Percentiles rank a stretch among this genome's conserved stretches.
Evolutionary conservation across 306 rosid species (phyloP).

Genomic region (Vigna unguiculata): DNA sequence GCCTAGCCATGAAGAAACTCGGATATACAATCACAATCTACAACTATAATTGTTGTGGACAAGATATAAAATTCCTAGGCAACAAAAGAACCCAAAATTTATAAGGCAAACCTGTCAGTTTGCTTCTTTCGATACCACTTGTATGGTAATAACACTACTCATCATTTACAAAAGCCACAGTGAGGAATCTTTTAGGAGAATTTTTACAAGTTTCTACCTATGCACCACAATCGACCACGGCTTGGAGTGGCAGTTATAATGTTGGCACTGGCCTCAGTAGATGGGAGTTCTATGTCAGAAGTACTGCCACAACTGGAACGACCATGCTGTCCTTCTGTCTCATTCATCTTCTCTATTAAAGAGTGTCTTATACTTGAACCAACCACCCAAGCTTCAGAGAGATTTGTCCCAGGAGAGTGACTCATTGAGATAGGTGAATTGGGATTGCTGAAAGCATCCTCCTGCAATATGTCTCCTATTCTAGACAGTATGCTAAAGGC

Average conservation of each 20-base stretch:
- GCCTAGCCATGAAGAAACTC: background rate
- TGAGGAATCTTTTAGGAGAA: slow-evolving; percentile 59
- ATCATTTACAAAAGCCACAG: slow-evolving; percentile 46
- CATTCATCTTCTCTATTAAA: slow-evolving; percentile 51
- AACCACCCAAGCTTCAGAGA: slow-evolving; percentile 48
- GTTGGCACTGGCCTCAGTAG: slow-evolving; percentile 48
- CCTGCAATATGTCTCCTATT: slow-evolving; percentile 74
- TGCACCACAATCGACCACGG: slow-evolving; percentile 64
- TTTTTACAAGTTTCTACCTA: slow-evolving; percentile 63
- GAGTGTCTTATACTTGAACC: slow-evolving; percentile 52
- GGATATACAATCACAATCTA: slow-evolving; percentile 6
- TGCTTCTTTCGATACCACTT: slow-evolving; percentile 38
- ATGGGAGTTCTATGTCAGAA: slow-evolving; percentile 48
- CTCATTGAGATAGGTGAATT: slow-evolving; percentile 50
- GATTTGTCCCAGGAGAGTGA: slow-evolving; percentile 52
- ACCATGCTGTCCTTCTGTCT: slow-evolving; percentile 32
- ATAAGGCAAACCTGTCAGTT: slow-evolving; percentile 38
- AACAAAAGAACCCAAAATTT: slow-evolving; percentile 21
- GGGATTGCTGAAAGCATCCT: slow-evolving; percentile 70
- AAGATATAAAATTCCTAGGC: slow-evolving; percentile 17
- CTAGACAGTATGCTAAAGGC: slow-evolving; percentile 82
- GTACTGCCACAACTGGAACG: slow-evolving; percentile 51
- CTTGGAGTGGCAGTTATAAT: slow-evolving; percentile 61
- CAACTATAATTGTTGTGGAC: slow-evolving; percentile 4
- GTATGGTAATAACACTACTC: background rate